Evolutionary conservation across 2,329 filamentous ascomycete species (phyloP), one percentile per base, ranked within the genome.

Genomic region (Fusarium illudens): DNA sequence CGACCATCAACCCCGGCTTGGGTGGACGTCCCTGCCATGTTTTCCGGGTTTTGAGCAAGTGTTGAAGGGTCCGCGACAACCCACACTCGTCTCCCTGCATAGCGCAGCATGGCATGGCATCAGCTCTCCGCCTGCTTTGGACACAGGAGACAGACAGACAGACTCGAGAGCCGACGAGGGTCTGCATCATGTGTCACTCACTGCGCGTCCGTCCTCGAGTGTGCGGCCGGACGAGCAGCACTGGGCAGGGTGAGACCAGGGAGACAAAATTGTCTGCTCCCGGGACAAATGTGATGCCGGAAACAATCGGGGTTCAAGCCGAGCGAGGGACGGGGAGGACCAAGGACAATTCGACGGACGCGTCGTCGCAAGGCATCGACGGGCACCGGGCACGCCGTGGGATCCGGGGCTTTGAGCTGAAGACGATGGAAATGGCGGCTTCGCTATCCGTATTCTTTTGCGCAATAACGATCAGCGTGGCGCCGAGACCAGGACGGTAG

Each of bases 1-100:
- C 57, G 19, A 34, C 59, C 46, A 46, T 50, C 54, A 27, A 34
- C 59, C 50, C 36, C 27, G 49, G 42, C 59, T 33, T 59, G 51
- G 33, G 22, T 27, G 36, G 52, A 52, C 59, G 51, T 49, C 48
- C 49, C 49, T 30, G 37, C 33, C 42, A 37, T 44, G 29, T 53
- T 51, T 37, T 66, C 12, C 36, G 27, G 22, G 33, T 46, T 46
- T 27, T 27, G 42, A 46, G 22, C 42, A 46, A 56, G 56, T 29
- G 39, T 57, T 44, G 59, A 36, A 62, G 46, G 61, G 63, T 37
- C 54, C 46, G 52, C 53, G 58, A 42, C 55, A 48, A 51, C 58
- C 55, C 46, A 53, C 56, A 67, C 61, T 46, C 36, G 39, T 48
- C 71, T 73, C 71, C 71, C 49, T 74, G 58, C 68, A 71, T 68